Evolutionary conservation across 2,329 filamentous ascomycete species (phyloP), one percentile per base, ranked within the genome.

Genomic region (Didymella glomerata): DNA sequence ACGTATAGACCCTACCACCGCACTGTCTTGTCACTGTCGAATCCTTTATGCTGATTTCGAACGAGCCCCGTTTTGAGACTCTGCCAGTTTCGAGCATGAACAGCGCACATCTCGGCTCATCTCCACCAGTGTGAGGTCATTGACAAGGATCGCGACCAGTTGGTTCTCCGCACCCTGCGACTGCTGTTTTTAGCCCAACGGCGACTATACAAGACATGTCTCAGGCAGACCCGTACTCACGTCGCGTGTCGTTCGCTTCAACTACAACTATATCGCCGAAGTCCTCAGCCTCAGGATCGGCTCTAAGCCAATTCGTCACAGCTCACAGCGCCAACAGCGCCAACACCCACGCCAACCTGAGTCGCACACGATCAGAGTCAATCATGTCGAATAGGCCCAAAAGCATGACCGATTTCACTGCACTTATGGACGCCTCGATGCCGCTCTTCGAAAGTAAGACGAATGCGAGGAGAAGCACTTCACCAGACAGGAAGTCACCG

Each of bases 321-420:
- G 38, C 47, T 22, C 13, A 24, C 22, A 24, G 20, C 14, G 3
- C 38, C 38, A 25, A 25, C 40, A 25, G 40, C 22, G 40, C 20
- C 8, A 48, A 60, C 41, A 52, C 51, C 4, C 44, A 58, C 30
- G 42, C 49, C 38, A 54, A 49, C 20, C 48, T 52, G 27, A 55
- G 51, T 11, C 57, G 40, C 47, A 55, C 25, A 4, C 51, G 52
- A 25, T 55, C 52, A 9, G 48, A 60, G 27, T 60, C 57, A 11
- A 55, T 57, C 14, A 54, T 51, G 48, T 27, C 51, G 8, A 50
- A 49, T 34, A 41, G 74, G 32, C 72, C 74, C 9, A 74, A 72
- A 51, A 74, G 72, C 62, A 75, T 76, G 72, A 65, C 72, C 46
- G 73, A 76, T 47, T 75, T 76, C 61, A 63, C 71, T 13, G 53